Base-by-base conservation (phyloP, 2,329 filamentous ascomycete species). In the Colletotrichum melonis region DNA sequence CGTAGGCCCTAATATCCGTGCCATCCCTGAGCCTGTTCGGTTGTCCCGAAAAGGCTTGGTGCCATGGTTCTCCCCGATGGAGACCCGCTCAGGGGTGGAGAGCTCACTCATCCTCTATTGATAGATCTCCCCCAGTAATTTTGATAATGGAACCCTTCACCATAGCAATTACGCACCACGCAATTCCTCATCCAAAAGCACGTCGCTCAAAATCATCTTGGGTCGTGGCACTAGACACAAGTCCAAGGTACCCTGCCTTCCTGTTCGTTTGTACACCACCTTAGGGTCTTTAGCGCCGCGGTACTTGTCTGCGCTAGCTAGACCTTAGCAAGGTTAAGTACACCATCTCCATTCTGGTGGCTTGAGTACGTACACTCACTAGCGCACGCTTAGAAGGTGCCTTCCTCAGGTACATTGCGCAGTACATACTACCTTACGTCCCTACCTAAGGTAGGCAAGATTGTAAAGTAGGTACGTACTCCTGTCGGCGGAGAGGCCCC, bases 1-100 rank as follows among this genome's bases (percentile, higher is more conserved):
- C 70, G 70, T 73, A 70, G 54, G 67, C 70, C 38, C 55, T 65
- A 60, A 56, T 73, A 65, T 60, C 59, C 28, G 70, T 73, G 70
- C 70, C 55, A 65, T 62, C 70, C 70, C n/a, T n/a, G 60, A 35
- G 32, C 67, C 66, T 73, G 67, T 19, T 26, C 60, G 52, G 63
- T 42, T 49, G 32, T 63, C 64, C 64, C 38, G 58, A 63, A 63
- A 11, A 7, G 38, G 64, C 14, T 67, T 42, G 58, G 64, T 28
- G 57, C 26, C 9, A 35, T 71, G 57, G 35, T 19, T 35, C 30
- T 14, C 46, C 59, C 63, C 69, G 56, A 67, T 62, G 46, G 11
- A 14, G 38, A 30, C 14, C 69, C 57, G 56, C 30, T 28, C 16
- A 32, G 5, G 24, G n/a, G n/a, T 63, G 46, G 54, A 9, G 19